Evolutionary conservation across 305 asterid genomes (phyloP).

Genomic region (Stenogyne calaminthoides): DNA sequence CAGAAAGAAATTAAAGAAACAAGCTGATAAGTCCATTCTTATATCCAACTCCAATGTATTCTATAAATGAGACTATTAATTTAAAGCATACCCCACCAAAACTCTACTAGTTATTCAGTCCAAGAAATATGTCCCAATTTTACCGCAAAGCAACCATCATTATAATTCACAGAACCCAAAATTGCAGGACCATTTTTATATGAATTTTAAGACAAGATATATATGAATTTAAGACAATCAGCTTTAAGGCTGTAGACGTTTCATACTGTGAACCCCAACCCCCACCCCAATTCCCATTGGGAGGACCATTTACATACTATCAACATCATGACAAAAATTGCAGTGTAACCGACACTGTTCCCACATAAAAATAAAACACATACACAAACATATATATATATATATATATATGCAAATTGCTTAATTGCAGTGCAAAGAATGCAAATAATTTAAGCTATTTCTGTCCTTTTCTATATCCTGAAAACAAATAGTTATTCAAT

Average conservation of each 20-base stretch:
- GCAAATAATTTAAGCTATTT: neutral
- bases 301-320: constrained; percentile 29
- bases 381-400: neutral
- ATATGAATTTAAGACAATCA: constrained; percentile 21
- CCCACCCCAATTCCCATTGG: constrained; percentile 13
- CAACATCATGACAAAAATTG: neutral
- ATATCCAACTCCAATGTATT: neutral
- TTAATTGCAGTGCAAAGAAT: neutral
- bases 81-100: constrained; percentile 30
- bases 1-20: neutral
- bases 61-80: neutral
- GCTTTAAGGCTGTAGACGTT: constrained; percentile 17
- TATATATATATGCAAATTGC: neutral
- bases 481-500: neutral
- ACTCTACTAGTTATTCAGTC: constrained; percentile 13
- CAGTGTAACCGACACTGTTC: constrained; percentile 22
- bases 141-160: neutral
- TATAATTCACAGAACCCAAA: constrained; percentile 26
- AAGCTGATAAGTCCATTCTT: neutral
- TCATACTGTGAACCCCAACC: neutral
- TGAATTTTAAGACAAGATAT: too few relatives aligned
- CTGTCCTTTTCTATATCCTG: neutral
- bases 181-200: constrained; percentile 4
- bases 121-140: neutral
- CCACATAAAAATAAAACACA: neutral